Evolutionary conservation across 1,139 yeast species (phyloP), one percentile per base, ranked within the genome.

Genomic region (Scheffersomyces segobiensis): DNA sequence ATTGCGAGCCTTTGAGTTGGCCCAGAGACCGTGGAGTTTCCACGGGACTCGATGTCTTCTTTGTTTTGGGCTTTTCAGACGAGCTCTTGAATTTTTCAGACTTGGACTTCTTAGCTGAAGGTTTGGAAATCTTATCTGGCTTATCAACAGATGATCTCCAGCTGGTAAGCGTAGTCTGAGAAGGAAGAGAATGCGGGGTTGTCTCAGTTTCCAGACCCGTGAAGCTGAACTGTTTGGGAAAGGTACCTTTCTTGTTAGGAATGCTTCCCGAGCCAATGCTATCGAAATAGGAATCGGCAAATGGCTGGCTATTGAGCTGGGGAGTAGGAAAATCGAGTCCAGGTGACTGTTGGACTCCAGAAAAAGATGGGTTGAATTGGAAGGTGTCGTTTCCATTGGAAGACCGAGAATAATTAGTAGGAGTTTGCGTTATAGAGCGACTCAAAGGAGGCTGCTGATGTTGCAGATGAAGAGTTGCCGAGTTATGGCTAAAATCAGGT

Each of bases 381-480:
- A 62, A 62, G 12, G 51, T 50, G 46, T 57, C 61, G 5, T 32
- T 32, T 10, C 61, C 53, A 4, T 57, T 57, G 14, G 55, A 51
- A 0, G 62, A 59, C 39, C 56, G 59, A 22, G 57, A 55, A 49
- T 53, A 59, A n/a, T 53, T 57, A 49, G 47, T 48, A 8, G 70
- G 67, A 10, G 67, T 65, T 54, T 65, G 67, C 24, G 62, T 60
- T 17, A 61, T 59, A 7, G 68, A 62, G 52, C 70, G 57, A 52
- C 59, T 59, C 17, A 63, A 47, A 10, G 57, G 56, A 21, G 62
- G 64, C 52, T 63, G 54, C 7, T 60, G 59, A 4, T 59, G 59
- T 46, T 55, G 53, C 46, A 57, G 57, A 10, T 60, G 60, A 47
- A 57, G 54, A 49, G 49, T 57, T 14, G 54, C 52, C 10, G 54